Evolutionary conservation across 176 grass and related monocot genomes (phyloP).

Genomic region (Chloris gayana): DNA sequence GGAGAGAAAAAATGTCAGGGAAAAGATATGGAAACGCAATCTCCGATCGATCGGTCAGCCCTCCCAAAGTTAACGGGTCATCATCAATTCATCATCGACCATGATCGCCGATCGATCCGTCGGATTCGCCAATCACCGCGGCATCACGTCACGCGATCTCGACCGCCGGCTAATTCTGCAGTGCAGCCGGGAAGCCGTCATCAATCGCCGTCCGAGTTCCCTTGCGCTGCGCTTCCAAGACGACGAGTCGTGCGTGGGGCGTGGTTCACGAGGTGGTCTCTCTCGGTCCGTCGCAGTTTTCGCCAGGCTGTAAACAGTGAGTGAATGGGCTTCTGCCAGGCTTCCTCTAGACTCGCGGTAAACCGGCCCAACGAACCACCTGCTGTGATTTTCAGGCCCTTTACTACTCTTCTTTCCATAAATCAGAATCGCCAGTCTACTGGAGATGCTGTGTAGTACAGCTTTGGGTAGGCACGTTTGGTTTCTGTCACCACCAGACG

Average conservation of each 20-base stretch:
- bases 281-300: no score
- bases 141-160: background rate
- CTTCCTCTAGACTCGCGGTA: background rate
- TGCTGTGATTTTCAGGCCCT: no score
- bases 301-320: background rate
- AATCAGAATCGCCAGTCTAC: no score
- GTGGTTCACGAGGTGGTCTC: background rate
- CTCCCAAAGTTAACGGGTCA: background rate
- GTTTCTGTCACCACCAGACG: no score
- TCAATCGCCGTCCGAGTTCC: background rate
- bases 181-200: background rate
- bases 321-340: background rate
- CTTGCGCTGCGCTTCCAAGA: background rate
- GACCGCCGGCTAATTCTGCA: background rate
- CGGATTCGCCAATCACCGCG: background rate
- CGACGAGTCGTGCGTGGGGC: background rate
- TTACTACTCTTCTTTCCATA: no score
- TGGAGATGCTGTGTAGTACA: no score
- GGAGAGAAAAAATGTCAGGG: background rate
- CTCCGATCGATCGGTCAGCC: no score
- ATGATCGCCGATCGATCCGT: background rate
- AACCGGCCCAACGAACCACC: background rate
- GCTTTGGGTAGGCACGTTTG: no score
- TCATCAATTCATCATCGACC: background rate
- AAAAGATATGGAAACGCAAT: no score